These are phyloP conservation scores for Aspergillus felis DNA, from an alignment of 2,329 filamentous ascomycete species.

Conservation along the genomic window DNA sequence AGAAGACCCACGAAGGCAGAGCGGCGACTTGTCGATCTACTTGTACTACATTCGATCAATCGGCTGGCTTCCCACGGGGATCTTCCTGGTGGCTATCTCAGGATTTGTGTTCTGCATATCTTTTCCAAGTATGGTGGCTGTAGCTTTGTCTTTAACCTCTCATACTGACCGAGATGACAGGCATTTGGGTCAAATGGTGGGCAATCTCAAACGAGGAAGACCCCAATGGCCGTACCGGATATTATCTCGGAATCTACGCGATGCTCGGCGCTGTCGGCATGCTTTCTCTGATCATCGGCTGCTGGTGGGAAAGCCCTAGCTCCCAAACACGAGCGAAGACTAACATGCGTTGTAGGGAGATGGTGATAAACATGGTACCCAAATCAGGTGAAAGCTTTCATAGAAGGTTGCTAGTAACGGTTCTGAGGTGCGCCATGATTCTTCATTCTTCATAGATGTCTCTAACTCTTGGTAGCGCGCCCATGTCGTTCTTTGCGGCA, in stretches of 20 bases:
- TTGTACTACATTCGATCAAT: conserved; percentile 37
- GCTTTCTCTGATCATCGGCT: conserved; percentile 33
- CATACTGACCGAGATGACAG: conserved; percentile 14
- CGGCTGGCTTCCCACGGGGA: conserved; percentile 31
- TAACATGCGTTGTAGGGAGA: conserved; percentile 32
- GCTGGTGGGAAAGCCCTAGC: conserved; percentile 25
- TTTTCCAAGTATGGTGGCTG: conserved; percentile 31
- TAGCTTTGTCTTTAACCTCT: neutral
- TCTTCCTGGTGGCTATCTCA: conserved; percentile 37
- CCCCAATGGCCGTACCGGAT: conserved; percentile 30
- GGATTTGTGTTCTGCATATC: conserved; percentile 40
- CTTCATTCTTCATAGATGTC: conserved; percentile 13
- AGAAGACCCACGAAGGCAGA: conserved; percentile 26
- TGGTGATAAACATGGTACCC: conserved; percentile 53
- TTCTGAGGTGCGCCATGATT: conserved; percentile 36
- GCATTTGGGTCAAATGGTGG: conserved; percentile 43
- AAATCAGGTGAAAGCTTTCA: conserved; percentile 51
- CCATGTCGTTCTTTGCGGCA: conserved; percentile 41
- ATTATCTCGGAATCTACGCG: conserved; percentile 39
- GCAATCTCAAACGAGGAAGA: conserved; percentile 33
- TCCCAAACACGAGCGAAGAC: neutral
- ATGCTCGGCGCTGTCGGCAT: conserved; percentile 38
- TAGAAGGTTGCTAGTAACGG: conserved; percentile 44
- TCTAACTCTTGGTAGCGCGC: conserved; percentile 25
- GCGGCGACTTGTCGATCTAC: conserved; percentile 44